phyloP scores from a whole-genome alignment of 2,329 filamentous ascomycete species.

The Penicillium psychrosexuale region DNA sequence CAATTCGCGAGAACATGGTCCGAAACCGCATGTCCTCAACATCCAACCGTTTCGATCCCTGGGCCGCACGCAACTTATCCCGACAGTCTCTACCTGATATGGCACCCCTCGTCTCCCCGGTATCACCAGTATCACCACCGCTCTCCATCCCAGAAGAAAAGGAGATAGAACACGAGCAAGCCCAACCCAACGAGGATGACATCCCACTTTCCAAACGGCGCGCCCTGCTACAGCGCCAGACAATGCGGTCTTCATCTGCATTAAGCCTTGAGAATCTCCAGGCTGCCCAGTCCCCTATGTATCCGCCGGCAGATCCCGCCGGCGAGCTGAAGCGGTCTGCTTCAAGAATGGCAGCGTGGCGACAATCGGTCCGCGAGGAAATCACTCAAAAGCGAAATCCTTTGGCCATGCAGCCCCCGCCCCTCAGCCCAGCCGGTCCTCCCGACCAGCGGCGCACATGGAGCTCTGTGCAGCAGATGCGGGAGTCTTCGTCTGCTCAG shows the following conservation, averaged over 20 bases:
- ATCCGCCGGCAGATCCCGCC: conserved; percentile 11
- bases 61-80: conserved; percentile 27
- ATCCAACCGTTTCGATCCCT: conserved; percentile 34
- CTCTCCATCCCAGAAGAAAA: conserved; percentile 27
- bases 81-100: conserved; percentile 25
- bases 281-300: neutral
- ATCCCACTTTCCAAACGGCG: conserved; percentile 68
- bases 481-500: conserved; percentile 56
- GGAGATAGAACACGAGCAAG: conserved; percentile 5
- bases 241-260: conserved; percentile 49
- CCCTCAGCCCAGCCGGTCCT: conserved; percentile 35
- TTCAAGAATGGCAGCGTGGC: conserved; percentile 63
- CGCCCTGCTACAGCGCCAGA: conserved; percentile 58
- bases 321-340: conserved; percentile 37
- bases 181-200: conserved; percentile 58
- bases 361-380: conserved; percentile 63
- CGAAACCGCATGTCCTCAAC: conserved; percentile 38
- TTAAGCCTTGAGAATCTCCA: conserved; percentile 42
- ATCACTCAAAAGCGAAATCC: conserved; percentile 43
- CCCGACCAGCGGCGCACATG: conserved; percentile 62
- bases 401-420: conserved; percentile 28
- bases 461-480: conserved; percentile 57
- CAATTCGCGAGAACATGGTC: conserved; percentile 54
- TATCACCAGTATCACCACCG: conserved; percentile 16
- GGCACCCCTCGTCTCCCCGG: conserved; percentile 16